phyloP scores from a whole-genome alignment of 441 rosid genomes.

The Monsonia emarginata region DNA sequence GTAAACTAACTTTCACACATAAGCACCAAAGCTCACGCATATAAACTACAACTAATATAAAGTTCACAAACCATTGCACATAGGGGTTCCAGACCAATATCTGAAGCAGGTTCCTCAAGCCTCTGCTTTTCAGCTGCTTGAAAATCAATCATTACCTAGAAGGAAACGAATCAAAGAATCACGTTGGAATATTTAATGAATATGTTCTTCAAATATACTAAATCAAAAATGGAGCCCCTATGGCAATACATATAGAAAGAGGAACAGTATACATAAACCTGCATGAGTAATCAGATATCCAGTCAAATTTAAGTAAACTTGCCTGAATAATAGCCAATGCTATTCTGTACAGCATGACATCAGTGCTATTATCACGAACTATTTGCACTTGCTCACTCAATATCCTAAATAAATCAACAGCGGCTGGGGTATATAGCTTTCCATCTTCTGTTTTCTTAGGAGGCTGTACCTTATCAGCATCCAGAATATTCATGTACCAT shows the following conservation, averaged over 20 bases:
- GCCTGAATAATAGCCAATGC: constrained; percentile 92
- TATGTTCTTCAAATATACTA: background rate
- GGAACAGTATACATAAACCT: background rate
- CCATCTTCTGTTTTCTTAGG: constrained; percentile 98
- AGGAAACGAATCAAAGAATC: constrained; percentile 11
- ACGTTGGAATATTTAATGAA: constrained; percentile 3
- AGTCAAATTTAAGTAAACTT: constrained; percentile 27
- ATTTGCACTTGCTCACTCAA: constrained; percentile 98
- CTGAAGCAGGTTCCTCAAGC: constrained; percentile 88
- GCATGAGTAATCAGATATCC: background rate
- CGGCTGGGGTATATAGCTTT: constrained; percentile 97
- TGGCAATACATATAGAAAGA: too few species aligned
- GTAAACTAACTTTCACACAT: constrained; percentile 1
- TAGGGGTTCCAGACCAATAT: constrained; percentile 84
- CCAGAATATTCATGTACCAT: constrained; percentile 95
- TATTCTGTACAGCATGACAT: constrained; percentile 89
- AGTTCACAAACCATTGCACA: constrained; percentile 81
- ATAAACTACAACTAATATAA: constrained; percentile 11
- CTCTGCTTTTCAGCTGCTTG: constrained; percentile 90
- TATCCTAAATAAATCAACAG: constrained; percentile 96
- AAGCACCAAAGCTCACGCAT: constrained; percentile 8
- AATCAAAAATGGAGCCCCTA: too few species aligned
- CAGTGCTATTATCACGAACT: constrained; percentile 96
- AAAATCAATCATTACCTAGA: constrained; percentile 95
- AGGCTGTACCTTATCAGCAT: constrained; percentile 89